Base-by-base conservation (phyloP, 2,329 filamentous ascomycete species). In the Pestalotiopsis sp. region DNA sequence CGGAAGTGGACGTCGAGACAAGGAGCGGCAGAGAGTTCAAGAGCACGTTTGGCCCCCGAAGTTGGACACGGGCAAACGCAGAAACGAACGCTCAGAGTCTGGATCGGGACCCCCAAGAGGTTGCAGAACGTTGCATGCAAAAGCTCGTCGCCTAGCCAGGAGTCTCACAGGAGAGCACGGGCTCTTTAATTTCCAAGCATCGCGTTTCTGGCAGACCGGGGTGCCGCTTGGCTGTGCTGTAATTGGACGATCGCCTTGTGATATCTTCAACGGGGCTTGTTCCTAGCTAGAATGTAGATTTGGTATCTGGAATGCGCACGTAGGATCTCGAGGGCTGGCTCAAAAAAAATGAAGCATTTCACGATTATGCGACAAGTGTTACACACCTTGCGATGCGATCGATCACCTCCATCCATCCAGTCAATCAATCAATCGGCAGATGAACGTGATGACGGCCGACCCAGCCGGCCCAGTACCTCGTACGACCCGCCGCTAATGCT, bases 171-270 rank as follows among this genome's bases (percentile, higher is more conserved):
- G 31, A 25, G 23, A 61, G 59, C 59, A 61, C 59, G 59, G 59
- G 31, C 59, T 36, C 59, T 61, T 39, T 61, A 61, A 61, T 61
- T 61, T 61, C 59, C 59, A 38, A 39, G 59, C 59, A 61, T 61
- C 59, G 27, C 59, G 59, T 61, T 61, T 36, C 59, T 39, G 14
- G 59, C 59, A 61, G 27, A 61, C 36, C 59, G 31, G 31, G 36
- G 57, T 27, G 23, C 59, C 59, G 45, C 45, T 36, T 61, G 59
- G 31, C 59, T 36, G 59, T 11, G 59, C 25, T 61, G 59, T 61
- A 27, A 61, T 61, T 61, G 59, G 59, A 61, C 36, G 59, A 36
- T 36, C 57, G 45, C 45, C 45, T 52, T 52, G 31, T 6, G 31
- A 31, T 31, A 31, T 31, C 31, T 31, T 31, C 31, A 31, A 31